Percentiles rank a stretch among this genome's conserved stretches.
Conservation (phyloP, 1,284 basidiomycete genomes). For the Trametes sp. region DNA sequence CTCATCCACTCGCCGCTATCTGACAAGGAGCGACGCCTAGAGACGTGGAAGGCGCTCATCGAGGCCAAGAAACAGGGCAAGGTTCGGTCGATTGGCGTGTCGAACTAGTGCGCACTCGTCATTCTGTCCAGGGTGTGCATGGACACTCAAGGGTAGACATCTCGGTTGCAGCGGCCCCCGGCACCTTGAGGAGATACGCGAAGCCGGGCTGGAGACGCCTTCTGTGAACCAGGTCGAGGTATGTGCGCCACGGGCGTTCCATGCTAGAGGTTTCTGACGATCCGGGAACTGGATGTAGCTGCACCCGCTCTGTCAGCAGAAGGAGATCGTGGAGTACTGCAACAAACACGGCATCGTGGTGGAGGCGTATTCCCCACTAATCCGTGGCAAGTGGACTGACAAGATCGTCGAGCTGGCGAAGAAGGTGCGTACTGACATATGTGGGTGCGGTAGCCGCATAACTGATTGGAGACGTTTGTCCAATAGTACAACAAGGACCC, state of each 20-base stretch:
- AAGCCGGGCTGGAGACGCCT: conserved; percentile 67
- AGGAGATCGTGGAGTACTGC: conserved; percentile 82
- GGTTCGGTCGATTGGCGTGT: conserved; percentile 64
- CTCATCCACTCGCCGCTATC: conserved; percentile 62
- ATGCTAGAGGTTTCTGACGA: no score
- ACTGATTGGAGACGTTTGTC: neutral
- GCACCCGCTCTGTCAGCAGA: conserved; percentile 87
- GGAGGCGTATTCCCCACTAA: conserved; percentile 68
- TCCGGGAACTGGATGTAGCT: no score
- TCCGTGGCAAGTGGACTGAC: conserved; percentile 53
- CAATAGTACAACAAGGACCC: conserved; percentile 53
- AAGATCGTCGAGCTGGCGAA: conserved; percentile 53
- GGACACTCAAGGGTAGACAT: conserved; percentile 7
- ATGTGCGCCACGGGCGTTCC: conserved; percentile 2
- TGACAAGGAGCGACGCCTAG: conserved; percentile 51
- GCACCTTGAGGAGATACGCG: conserved; percentile 79
- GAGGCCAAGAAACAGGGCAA: conserved; percentile 58
- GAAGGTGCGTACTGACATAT: conserved; percentile 37
- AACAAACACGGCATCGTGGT: conserved; percentile 70
- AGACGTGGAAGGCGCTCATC: conserved; percentile 52
- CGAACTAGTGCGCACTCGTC: conserved; percentile 60
- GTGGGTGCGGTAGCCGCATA: neutral
- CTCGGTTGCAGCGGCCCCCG: conserved; percentile 48
- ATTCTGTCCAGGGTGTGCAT: conserved; percentile 46
- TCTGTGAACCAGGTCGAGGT: conserved; percentile 88